Conservation (phyloP, 257 asterid species). For the Salvia rosmarinus region DNA sequence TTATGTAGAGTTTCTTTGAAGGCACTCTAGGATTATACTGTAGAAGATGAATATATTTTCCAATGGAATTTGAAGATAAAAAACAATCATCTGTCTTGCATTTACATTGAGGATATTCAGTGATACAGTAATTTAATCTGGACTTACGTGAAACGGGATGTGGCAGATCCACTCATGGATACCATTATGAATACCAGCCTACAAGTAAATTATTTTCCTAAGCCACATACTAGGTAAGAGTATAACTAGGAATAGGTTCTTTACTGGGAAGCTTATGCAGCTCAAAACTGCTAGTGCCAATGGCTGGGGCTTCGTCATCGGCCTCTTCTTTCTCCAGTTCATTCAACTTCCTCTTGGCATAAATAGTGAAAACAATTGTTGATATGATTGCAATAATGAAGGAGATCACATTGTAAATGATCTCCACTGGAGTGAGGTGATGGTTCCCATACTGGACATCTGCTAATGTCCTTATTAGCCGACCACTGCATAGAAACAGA, state of each 20-base stretch:
- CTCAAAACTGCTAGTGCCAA: conserved; percentile 43
- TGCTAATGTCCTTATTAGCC: conserved; percentile 79
- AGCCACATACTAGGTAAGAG: conserved; percentile 10
- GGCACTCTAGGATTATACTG: not conserved
- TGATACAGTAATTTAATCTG: not conserved
- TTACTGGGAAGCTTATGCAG: conserved; percentile 60
- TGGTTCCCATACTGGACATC: conserved; percentile 77
- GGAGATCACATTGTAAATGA: conserved; percentile 71
- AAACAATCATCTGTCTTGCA: conserved; percentile 2
- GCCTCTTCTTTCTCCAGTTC: conserved; percentile 58
- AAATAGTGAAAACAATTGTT: conserved; percentile 65
- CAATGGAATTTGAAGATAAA: not conserved
- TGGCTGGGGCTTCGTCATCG: conserved; percentile 37
- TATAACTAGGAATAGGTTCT: conserved; percentile 33
- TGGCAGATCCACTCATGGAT: not conserved
- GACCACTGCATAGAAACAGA: conserved; percentile 63
- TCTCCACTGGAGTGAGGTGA: conserved; percentile 71
- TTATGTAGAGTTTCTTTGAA: not conserved
- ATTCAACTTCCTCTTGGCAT: conserved; percentile 63
- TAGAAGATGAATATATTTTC: conserved; percentile 5
- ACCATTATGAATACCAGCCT: not conserved
- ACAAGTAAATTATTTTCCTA: not conserved
- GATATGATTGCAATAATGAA: conserved; percentile 66
- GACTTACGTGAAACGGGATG: not conserved
- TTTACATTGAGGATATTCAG: not conserved